A percentile compares a stretch with the other conserved stretches of the same genome.
Conservation (phyloP, 208 protist species). For the Trypanosoma platydactyli region DNA sequence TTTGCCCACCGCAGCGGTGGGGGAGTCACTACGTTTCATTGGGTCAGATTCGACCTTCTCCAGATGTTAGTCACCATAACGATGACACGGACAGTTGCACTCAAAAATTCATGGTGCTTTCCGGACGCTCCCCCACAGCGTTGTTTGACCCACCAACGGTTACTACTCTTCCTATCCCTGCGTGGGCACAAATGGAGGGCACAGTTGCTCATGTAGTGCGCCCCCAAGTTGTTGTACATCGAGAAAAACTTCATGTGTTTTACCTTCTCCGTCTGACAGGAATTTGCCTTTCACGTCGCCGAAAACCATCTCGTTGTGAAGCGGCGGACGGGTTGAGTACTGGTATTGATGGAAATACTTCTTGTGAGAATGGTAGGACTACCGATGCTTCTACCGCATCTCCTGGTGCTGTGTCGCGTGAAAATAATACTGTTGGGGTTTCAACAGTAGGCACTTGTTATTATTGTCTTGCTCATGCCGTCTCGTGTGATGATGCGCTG, state of each 20-base stretch:
- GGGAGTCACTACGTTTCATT: constrained; percentile 33
- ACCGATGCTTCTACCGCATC: not conserved
- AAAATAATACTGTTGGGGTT: not conserved
- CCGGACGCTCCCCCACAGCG: constrained; percentile 23
- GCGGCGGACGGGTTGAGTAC: too few relatives aligned
- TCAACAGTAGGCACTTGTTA: constrained; percentile 5
- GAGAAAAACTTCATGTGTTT: constrained; percentile 47
- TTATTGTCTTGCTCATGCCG: constrained; percentile 45
- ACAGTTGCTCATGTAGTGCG: constrained; percentile 30
- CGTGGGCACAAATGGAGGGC: constrained; percentile 41
- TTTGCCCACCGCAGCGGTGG: constrained; percentile 41
- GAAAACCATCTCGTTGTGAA: not conserved
- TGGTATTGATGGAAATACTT: not conserved
- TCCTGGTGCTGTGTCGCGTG: not conserved
- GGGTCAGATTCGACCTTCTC: constrained; percentile 18
- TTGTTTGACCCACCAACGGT: constrained; percentile 31
- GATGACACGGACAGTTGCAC: constrained; percentile 18
- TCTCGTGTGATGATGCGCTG: constrained; percentile 23
- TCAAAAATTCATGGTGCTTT: constrained; percentile 45
- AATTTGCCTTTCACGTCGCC: not conserved
- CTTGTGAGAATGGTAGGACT: not conserved
- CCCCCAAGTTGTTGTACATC: constrained; percentile 36
- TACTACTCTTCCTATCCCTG: constrained; percentile 41
- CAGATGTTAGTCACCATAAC: constrained; percentile 12
- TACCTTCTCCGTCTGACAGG: constrained; percentile 38